A percentile compares a stretch with the other conserved stretches of the same genome.
Evolutionary conservation across 768 basidiomycete species (phyloP).

Genomic region (Trametes meyenii): DNA sequence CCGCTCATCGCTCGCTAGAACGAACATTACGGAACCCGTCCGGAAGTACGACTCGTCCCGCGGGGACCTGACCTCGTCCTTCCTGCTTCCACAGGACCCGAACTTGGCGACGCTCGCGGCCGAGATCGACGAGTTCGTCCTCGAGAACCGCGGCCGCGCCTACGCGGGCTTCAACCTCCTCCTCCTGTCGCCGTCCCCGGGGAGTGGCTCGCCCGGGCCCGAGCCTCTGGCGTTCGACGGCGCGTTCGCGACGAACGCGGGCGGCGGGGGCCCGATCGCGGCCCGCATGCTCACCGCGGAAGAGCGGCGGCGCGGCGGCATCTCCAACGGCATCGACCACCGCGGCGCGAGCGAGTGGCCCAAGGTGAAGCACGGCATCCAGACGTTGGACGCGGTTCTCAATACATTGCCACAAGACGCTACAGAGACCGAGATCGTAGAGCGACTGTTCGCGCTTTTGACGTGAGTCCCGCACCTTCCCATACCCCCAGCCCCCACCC

Average conservation of each 20-base stretch:
- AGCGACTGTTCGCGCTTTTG: slow-evolving; percentile 65
- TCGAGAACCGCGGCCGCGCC: slow-evolving; percentile 43
- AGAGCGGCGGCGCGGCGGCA: slow-evolving; percentile 56
- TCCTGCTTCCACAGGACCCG: slow-evolving; percentile 57
- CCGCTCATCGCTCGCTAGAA: slow-evolving; percentile 47
- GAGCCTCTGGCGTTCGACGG: slow-evolving; percentile 50
- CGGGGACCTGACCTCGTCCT: slow-evolving; percentile 68
- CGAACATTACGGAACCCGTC: slow-evolving; percentile 80
- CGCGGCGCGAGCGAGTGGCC: slow-evolving; percentile 66
- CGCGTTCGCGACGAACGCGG: slow-evolving; percentile 67
- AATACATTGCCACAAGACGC: slow-evolving; percentile 38
- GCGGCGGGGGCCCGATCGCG: slow-evolving; percentile 62
- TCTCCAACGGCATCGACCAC: slow-evolving; percentile 81
- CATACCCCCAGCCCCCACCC: not conserved
- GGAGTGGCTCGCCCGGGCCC: slow-evolving; percentile 2
- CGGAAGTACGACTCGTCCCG: slow-evolving; percentile 58
- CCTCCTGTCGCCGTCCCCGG: slow-evolving; percentile 52
- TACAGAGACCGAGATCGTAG: slow-evolving; percentile 56
- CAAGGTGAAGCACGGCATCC: slow-evolving; percentile 66
- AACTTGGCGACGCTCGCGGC: slow-evolving; percentile 48
- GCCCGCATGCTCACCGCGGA: slow-evolving; percentile 52
- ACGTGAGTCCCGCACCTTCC: slow-evolving; percentile 52
- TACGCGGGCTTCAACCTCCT: slow-evolving; percentile 86
- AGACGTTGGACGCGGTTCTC: slow-evolving; percentile 49
- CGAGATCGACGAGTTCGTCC: slow-evolving; percentile 49